These are phyloP conservation scores for Trypanosoma melophagium DNA, from an alignment of 208 protist species.

Conservation along the genomic window DNA sequence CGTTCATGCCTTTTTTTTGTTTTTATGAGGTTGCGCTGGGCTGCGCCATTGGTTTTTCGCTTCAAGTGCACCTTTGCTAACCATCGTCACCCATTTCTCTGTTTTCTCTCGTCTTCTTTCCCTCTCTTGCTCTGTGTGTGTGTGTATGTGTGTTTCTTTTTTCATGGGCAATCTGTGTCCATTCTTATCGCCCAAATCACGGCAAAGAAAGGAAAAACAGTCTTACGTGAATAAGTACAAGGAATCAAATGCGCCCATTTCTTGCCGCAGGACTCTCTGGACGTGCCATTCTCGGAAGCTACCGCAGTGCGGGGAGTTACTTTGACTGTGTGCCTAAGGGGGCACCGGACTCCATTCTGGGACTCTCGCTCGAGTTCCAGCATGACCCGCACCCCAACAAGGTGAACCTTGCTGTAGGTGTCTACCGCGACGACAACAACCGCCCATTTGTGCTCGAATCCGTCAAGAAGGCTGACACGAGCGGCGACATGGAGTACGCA, in stretches of 20 bases:
- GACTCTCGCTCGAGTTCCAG: conserved; percentile 57
- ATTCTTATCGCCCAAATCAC: background rate
- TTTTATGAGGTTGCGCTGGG: too few species aligned
- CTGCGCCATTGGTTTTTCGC: too few species aligned
- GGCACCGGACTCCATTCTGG: conserved; percentile 71
- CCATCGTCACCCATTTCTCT: too few species aligned
- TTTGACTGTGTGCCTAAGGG: conserved; percentile 51
- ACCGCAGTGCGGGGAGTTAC: conserved; percentile 24
- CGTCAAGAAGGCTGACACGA: conserved; percentile 74
- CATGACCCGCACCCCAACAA: conserved; percentile 87
- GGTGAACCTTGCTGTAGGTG: conserved; percentile 96
- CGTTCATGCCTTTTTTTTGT: background rate
- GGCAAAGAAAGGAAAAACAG: background rate
- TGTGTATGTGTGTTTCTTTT: background rate
- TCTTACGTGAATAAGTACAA: background rate
- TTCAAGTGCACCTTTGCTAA: too few species aligned
- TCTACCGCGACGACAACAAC: conserved; percentile 94
- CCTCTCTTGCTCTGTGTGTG: conserved; percentile 6
- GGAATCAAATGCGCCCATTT: conserved; percentile 13
- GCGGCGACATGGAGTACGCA: conserved; percentile 91
- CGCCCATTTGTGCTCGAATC: conserved; percentile 90
- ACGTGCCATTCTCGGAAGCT: background rate
- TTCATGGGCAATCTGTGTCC: background rate
- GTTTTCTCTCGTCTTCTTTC: background rate
- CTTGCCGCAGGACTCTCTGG: background rate